phyloP scores from a whole-genome alignment of 208 protist species.

The Chromosphaera perkinsii region DNA sequence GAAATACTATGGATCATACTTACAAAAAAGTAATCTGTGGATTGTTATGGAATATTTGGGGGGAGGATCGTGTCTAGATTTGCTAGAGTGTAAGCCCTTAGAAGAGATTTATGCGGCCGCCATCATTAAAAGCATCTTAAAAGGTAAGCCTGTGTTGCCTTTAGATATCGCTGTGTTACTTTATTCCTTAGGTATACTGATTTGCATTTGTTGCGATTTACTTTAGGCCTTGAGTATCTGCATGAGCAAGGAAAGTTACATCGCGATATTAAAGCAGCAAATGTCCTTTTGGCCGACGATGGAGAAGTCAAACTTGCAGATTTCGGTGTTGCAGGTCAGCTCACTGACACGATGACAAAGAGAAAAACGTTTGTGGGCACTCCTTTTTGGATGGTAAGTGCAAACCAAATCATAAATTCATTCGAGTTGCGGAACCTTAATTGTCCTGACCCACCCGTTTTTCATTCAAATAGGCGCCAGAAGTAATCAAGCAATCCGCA shows the following conservation, averaged over 20 bases:
- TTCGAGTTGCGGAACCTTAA: not conserved
- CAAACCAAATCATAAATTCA: no score
- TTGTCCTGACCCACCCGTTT: not conserved
- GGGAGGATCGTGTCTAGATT: conserved; percentile 65
- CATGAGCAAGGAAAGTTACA: conserved; percentile 76
- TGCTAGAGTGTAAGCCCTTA: conserved; percentile 2
- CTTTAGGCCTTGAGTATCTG: conserved; percentile 75
- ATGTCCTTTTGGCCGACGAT: conserved; percentile 56
- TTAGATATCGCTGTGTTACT: not conserved
- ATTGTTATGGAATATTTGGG: conserved; percentile 85
- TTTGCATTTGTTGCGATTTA: not conserved
- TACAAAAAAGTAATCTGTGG: conserved; percentile 74
- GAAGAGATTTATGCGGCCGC: not conserved
- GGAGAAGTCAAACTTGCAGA: conserved; percentile 74
- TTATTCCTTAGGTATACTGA: not conserved
- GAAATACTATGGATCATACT: conserved; percentile 70
- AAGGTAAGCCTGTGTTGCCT: not conserved
- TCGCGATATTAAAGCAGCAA: conserved; percentile 77
- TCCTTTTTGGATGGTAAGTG: conserved; percentile 48
- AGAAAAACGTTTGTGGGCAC: conserved; percentile 34
- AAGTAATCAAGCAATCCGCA: conserved; percentile 61
- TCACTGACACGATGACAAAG: conserved; percentile 43
- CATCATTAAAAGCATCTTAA: not conserved
- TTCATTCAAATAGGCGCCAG: conserved; percentile 40
- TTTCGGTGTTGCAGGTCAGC: conserved; percentile 76